Evolutionary conservation across 2,329 filamentous ascomycete genomes (phyloP).

Genomic region (Cladophialophora immunda): DNA sequence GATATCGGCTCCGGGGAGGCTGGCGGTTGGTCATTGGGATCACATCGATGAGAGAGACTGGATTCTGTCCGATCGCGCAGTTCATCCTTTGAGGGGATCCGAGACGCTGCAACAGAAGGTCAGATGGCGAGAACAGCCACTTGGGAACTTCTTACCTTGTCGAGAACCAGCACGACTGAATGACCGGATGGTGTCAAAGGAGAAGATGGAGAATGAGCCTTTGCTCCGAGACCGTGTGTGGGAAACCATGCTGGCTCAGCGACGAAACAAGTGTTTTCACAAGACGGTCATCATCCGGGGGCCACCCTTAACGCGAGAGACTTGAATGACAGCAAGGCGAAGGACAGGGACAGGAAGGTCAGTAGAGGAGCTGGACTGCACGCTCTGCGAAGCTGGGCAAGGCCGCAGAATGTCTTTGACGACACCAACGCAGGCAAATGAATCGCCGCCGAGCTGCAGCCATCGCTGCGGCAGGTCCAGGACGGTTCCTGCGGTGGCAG

Average conservation of each 20-base stretch:
- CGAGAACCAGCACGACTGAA: constrained; percentile 36
- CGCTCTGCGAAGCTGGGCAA: neutral
- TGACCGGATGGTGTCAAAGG: constrained; percentile 35
- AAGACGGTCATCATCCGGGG: neutral
- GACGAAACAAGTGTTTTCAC: constrained; percentile 5
- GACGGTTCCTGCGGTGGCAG: neutral
- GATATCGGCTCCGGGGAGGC: constrained; percentile 24
- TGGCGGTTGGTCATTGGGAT: constrained; percentile 36
- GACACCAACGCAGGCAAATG: neutral
- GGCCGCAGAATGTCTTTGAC: neutral
- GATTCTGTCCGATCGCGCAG: constrained; percentile 30
- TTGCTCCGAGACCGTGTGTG: constrained; percentile 33
- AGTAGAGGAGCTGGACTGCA: neutral
- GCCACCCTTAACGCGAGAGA: neutral
- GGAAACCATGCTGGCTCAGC: constrained; percentile 28
- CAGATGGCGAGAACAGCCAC: constrained; percentile 6
- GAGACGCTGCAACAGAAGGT: constrained; percentile 25
- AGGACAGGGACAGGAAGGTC: neutral
- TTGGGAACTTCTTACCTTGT: constrained; percentile 30
- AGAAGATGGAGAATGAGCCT: constrained; percentile 38
- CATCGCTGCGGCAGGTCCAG: neutral
- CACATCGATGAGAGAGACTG: constrained; percentile 36
- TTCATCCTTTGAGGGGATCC: constrained; percentile 35
- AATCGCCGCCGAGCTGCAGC: neutral
- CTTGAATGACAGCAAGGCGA: neutral